A percentile compares a stretch with the other conserved stretches of the same genome.
Evolutionary conservation across 306 rosid genomes (phyloP).

Genomic region (Casuarina glauca): DNA sequence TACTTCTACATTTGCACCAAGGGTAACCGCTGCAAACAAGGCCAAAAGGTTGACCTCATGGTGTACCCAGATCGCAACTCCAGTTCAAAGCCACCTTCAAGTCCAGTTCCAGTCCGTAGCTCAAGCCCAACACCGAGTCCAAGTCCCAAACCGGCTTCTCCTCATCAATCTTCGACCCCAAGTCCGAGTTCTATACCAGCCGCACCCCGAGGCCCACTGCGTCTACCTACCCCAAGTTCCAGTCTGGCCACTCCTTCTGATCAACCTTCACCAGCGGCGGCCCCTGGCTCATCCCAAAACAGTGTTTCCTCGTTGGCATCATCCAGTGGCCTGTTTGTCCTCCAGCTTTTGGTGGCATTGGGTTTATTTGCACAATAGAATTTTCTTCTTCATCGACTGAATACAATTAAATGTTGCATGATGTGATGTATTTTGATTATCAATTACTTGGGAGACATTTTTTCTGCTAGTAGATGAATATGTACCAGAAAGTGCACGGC

Average conservation of each 20-base stretch:
- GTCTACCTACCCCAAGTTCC: neutral
- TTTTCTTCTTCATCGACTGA: neutral
- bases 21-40: neutral
- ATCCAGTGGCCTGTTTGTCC: neutral
- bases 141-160: no score
- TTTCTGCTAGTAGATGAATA: no score
- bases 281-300: neutral
- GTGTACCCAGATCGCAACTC: neutral
- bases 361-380: neutral
- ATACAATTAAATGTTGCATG: neutral
- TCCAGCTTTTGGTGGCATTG: neutral
- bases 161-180: no score
- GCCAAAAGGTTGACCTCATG: constrained; percentile 9
- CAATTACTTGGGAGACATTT: no score
- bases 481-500: no score
- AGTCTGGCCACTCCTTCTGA: neutral
- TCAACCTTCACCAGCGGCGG: neutral
- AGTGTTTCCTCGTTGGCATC: neutral
- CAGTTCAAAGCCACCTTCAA: no score
- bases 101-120: no score
- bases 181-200: no score
- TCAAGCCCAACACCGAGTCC: no score
- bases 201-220: neutral
- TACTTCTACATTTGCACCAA: neutral
- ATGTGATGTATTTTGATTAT: neutral